phyloP scores from a whole-genome alignment of 2,329 filamentous ascomycete species.

The Rhytidhysteron rufulum region DNA sequence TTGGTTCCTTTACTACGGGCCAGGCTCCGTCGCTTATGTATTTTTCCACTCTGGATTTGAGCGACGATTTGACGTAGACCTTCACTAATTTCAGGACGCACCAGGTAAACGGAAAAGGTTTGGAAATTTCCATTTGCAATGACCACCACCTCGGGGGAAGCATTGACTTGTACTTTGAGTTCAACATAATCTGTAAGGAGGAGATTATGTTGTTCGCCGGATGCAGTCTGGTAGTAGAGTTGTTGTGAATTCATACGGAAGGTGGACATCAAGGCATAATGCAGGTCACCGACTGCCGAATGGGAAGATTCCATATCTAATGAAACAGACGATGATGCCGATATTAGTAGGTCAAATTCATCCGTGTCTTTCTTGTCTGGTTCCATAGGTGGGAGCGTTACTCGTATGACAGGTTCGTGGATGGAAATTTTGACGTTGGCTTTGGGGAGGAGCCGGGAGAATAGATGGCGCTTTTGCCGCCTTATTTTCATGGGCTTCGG shows the following conservation, averaged over 20 bases:
- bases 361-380: constrained; percentile 55
- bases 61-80: constrained; percentile 87
- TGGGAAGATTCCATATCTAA: constrained; percentile 96
- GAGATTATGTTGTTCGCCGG: constrained; percentile 78
- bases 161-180: constrained; percentile 77
- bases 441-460: constrained; percentile 90
- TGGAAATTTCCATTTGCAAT: constrained; percentile 75
- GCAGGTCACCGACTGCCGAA: constrained; percentile 73
- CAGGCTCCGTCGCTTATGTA: constrained; percentile 31
- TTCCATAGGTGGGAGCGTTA: constrained; percentile 77
- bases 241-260: constrained; percentile 81
- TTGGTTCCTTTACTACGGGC: constrained; percentile 46
- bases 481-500: constrained; percentile 20
- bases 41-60: constrained; percentile 62
- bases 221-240: constrained; percentile 89
- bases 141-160: constrained; percentile 80
- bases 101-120: constrained; percentile 83
- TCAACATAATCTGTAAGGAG: constrained; percentile 86
- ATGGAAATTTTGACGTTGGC: constrained; percentile 93
- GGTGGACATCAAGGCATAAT: constrained; percentile 81
- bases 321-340: constrained; percentile 88
- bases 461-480: constrained; percentile 56
- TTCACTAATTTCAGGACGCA: constrained; percentile 87
- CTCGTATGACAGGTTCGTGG: constrained; percentile 90
- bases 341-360: constrained; percentile 93